Evolutionary conservation across 1,139 yeast genomes (phyloP).

Genomic region (Taphrina pruni): DNA sequence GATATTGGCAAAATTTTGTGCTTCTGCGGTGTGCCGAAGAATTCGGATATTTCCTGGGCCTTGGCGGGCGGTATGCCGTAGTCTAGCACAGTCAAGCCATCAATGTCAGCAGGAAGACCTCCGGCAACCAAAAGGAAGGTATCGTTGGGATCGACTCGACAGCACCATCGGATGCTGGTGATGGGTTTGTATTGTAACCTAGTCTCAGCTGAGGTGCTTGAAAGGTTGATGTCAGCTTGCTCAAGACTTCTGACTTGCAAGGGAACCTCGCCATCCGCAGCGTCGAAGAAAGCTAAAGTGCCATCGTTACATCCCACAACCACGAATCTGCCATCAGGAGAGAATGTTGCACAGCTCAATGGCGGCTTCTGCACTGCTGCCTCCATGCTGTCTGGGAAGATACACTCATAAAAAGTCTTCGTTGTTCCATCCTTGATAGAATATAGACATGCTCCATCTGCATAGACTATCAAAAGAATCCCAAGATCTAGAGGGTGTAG

Average conservation of each 20-base stretch:
- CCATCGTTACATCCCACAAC: conserved; percentile 82
- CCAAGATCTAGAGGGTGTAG: conserved; percentile 94
- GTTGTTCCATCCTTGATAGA: conserved; percentile 68
- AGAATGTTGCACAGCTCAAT: conserved; percentile 72
- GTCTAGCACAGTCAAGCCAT: conserved; percentile 68
- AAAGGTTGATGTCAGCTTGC: conserved; percentile 68
- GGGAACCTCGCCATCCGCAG: conserved; percentile 67
- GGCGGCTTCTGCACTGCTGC: conserved; percentile 58
- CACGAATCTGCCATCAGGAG: conserved; percentile 89
- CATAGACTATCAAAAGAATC: conserved; percentile 72
- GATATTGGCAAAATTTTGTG: conserved; percentile 62
- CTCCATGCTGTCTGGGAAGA: conserved; percentile 67
- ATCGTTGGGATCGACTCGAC: conserved; percentile 70
- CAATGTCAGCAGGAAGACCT: conserved; percentile 60
- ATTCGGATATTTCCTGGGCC: conserved; percentile 78
- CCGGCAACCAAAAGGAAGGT: conserved; percentile 77
- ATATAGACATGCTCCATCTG: conserved; percentile 71
- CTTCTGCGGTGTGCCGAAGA: conserved; percentile 69
- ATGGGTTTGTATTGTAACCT: conserved; percentile 52
- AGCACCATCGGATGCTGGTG: conserved; percentile 67
- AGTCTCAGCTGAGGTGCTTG: conserved; percentile 49
- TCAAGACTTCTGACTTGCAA: conserved; percentile 75
- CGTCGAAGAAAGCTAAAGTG: conserved; percentile 90
- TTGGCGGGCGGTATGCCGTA: conserved; percentile 81
- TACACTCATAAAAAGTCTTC: conserved; percentile 63